These are phyloP conservation scores for Cyclotella cryptica DNA, from an alignment of 108 stramenopile genomes.

Conservation along the genomic window DNA sequence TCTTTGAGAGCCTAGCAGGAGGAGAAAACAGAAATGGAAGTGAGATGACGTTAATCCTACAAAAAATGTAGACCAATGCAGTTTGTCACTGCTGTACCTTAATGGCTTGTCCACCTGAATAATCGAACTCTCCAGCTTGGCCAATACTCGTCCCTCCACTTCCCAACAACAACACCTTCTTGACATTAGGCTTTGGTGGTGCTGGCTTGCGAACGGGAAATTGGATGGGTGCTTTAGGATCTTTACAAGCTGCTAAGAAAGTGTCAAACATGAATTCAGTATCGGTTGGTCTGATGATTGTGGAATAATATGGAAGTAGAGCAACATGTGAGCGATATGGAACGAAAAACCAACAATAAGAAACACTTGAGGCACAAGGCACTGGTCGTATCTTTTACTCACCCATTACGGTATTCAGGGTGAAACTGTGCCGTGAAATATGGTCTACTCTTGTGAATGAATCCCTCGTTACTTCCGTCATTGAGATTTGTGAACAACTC, in stretches of 20 bases:
- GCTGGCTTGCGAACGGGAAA: constrained; percentile 78
- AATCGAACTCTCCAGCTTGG: constrained; percentile 99
- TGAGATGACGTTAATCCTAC: not conserved
- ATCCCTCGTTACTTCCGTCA: constrained; percentile 98
- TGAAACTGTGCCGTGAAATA: constrained; percentile 99
- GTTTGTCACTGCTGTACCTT: constrained; percentile 59
- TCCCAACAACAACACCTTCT: constrained; percentile 98
- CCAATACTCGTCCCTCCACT: constrained; percentile 98
- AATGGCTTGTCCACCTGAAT: constrained; percentile 98
- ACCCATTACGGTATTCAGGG: constrained; percentile 89
- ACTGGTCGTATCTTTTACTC: not conserved
- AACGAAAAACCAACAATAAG: not conserved
- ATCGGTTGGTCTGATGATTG: constrained; percentile 89
- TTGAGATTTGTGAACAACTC: constrained; percentile 98
- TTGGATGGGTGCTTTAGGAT: constrained; percentile 66
- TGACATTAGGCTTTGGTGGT: constrained; percentile 70
- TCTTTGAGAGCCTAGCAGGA: constrained; percentile 92
- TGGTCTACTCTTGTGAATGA: constrained; percentile 93
- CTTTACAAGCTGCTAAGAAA: constrained; percentile 85
- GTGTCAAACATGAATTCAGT: constrained; percentile 99
- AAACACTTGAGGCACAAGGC: not conserved
- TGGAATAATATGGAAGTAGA: no score
- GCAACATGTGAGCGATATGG: no score
- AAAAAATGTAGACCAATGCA: not conserved
- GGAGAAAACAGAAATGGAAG: not conserved